Evolutionary conservation across 1,284 basidiomycete genomes (phyloP), one percentile per base, ranked within the genome.

Genomic region (Boletus smithii): DNA sequence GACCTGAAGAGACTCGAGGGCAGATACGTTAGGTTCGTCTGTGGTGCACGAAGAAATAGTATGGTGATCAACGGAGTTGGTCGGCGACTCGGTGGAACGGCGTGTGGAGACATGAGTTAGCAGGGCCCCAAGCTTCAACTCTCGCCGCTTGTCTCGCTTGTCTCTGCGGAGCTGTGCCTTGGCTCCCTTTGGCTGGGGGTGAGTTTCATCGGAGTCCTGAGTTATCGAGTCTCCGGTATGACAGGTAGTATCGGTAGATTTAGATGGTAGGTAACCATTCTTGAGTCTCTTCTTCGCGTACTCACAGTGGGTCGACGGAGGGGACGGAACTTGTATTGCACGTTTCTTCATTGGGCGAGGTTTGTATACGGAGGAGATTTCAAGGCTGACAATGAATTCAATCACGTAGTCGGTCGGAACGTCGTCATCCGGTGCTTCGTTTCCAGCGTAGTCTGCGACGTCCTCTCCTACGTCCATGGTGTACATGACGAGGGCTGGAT

Each of bases 351-450:
- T 66, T 2, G 84, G 83, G 3, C 82, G 77, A 3, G 85, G 85
- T 56, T 87, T 87, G 68, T 79, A 85, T 4, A 88, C 85, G 1
- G 79, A 73, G 1, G 76, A 68, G 39, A 87, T 87, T 58, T 84
- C 82, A 48, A 88, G 74, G 57, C 80, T 78, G 44, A 81, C 63
- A 11, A 71, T 63, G 48, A 75, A 66, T 23, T 53, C 27, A 33
- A 64, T 44, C 31, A 22, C 24, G 14, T 53, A 11, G 27, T 55
- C 49, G 3, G 53, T 49, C 18, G 43, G 6, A 8, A 48, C 45
- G 16, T 54, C 45, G 24, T 50, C 49, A 30, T 61, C 62, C 22
- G 46, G 34, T 41, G 49, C 51, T 35, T 61, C 54, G n/a, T 45
- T 37, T 18, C 60, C 59, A 4, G 51, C 46, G 1, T 42, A 30